Evolutionary conservation across 352 stramenopile species (phyloP).

Genomic region (Globisporangium iwayamae): DNA sequence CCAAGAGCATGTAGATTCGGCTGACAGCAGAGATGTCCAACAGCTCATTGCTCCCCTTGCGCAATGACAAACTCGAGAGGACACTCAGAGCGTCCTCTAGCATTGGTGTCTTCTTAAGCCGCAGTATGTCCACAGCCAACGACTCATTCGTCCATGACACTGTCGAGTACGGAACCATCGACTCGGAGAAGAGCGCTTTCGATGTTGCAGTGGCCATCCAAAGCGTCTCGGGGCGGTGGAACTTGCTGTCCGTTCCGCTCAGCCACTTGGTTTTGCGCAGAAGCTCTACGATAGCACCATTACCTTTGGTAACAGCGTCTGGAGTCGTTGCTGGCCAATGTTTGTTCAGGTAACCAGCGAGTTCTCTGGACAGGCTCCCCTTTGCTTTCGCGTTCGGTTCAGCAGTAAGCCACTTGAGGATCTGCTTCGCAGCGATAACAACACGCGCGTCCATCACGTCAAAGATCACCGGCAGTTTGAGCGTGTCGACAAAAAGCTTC

Average conservation of each 20-base stretch:
- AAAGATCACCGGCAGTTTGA: slow-evolving; percentile 36
- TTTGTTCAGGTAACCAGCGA: slow-evolving; percentile 42
- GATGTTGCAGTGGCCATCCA: slow-evolving; percentile 35
- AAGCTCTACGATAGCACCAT: background rate
- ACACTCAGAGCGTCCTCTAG: slow-evolving; percentile 41
- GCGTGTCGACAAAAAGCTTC: slow-evolving; percentile 39
- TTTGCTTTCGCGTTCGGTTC: slow-evolving; percentile 33
- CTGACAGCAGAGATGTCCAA: slow-evolving; percentile 25
- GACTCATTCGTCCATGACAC: slow-evolving; percentile 34
- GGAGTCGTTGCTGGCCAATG: slow-evolving; percentile 26
- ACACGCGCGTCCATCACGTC: slow-evolving; percentile 22
- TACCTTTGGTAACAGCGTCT: background rate
- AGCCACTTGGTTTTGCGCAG: slow-evolving; percentile 30
- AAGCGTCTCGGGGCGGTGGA: slow-evolving; percentile 35
- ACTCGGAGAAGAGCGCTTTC: slow-evolving; percentile 34
- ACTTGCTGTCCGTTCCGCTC: slow-evolving; percentile 32
- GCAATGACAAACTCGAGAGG: slow-evolving; percentile 27
- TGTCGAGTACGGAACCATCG: slow-evolving; percentile 45
- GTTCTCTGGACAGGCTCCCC: slow-evolving; percentile 34
- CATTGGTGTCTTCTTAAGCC: slow-evolving; percentile 37
- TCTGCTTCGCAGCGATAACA: slow-evolving; percentile 22
- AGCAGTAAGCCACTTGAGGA: slow-evolving; percentile 46
- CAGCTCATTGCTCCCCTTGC: slow-evolving; percentile 8
- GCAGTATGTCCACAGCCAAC: slow-evolving; percentile 33
- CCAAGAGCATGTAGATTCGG: slow-evolving; percentile 40